Conservation (phyloP, 2,329 filamentous ascomycete species). For the Colletotrichum sp. region DNA sequence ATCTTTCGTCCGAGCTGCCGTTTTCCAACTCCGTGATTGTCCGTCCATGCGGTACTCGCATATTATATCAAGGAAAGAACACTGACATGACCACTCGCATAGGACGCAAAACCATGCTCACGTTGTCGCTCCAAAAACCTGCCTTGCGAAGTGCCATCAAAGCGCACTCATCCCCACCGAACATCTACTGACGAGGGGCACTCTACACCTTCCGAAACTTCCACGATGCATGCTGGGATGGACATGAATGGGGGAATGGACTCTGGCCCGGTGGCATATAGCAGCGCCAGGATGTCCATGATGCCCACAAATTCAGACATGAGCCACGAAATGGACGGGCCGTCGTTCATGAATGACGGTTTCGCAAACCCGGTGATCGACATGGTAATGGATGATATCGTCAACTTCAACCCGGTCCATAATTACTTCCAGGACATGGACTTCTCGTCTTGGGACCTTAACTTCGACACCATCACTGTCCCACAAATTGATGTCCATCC, state of each 20-base stretch:
- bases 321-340: background rate
- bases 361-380: slow-evolving; percentile 11
- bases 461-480: slow-evolving; percentile 32
- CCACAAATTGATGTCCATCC: slow-evolving; percentile 30
- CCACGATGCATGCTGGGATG: slow-evolving; percentile 5
- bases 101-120: slow-evolving; percentile 17
- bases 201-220: slow-evolving; percentile 14
- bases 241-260: slow-evolving; percentile 1
- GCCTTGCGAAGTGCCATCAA: slow-evolving; percentile 14
- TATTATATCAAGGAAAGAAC: background rate
- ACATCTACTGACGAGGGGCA: background rate
- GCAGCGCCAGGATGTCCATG: background rate
- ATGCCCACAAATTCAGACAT: background rate
- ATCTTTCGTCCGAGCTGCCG: background rate
- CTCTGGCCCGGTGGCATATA: background rate
- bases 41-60: background rate
- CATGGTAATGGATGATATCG: slow-evolving; percentile 20
- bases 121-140: slow-evolving; percentile 13
- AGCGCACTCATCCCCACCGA: slow-evolving; percentile 2
- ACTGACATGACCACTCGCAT: background rate
- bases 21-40: background rate
- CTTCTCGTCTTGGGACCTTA: slow-evolving; percentile 35
- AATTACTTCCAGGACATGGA: slow-evolving; percentile 35
- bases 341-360: slow-evolving; percentile 1
- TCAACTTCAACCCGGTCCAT: slow-evolving; percentile 30